Evolutionary conservation across 352 stramenopile genomes (phyloP), one percentile per base, ranked within the genome.

Genomic region (Phytophthora podocarpi): DNA sequence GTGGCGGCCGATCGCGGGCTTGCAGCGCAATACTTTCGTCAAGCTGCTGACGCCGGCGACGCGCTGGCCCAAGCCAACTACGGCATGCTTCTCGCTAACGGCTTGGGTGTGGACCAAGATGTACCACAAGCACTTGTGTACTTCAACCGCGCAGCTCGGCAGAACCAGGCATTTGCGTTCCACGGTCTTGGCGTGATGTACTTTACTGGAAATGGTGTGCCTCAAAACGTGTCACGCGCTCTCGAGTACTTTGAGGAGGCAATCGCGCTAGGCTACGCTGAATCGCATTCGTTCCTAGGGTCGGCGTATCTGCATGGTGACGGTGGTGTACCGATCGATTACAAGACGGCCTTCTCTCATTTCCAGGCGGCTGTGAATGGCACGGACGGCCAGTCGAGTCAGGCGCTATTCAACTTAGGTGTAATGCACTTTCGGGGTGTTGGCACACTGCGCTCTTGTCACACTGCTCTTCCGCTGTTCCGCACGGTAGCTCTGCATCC

Each of bases 361-460:
- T 92, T 90, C 39, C 51, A 70, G 30, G 59, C 80, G 13, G 85
- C 85, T n/a, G 73, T 72, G n/a, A 49, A 69, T 50, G 67, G 58
- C 10, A 61, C 77, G 1, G 65, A 59, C 23, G 72, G 70, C 1
- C 49, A 82, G 46, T 87, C 79, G 5, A 84, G 70, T 27, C 78
- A 87, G 39, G 67, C 81, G 11, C 36, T 88, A 12, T 89, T 90
- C 54, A 89, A 91, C 40, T 52, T 92, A n/a, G 85, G 75, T 3
- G 70, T 90, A 30, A 85, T 94, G 85, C 76, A 92, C 53, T 92
- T 78, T 50, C 70, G 62, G 21, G 85, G 82, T 24, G 60, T 83
- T 16, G 82, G 82, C 2, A 89, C 77, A 4, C 57, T 68, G 10
- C 55, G 55, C 13, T 85, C 76, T 8, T 94, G 85, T 40, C 42